phyloP scores from a whole-genome alignment of 345 rosid genomes.

The Kandelia obovata region DNA sequence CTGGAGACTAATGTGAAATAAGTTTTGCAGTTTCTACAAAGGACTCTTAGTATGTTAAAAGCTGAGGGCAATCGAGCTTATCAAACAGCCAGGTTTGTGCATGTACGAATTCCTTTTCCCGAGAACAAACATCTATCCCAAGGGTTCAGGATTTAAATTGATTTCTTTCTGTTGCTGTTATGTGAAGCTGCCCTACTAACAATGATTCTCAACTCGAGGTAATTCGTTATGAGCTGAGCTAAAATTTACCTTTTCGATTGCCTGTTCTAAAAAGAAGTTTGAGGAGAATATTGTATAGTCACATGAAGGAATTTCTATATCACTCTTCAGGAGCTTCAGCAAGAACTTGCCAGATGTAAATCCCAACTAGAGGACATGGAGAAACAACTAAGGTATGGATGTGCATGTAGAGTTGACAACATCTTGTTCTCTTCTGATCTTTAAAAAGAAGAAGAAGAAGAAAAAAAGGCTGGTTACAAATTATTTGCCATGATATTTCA shows the following conservation, averaged over 20 bases:
- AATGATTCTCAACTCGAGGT: slow-evolving; percentile 31
- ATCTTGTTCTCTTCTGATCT: neutral
- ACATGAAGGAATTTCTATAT: neutral
- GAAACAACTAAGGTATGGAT: slow-evolving; percentile 34
- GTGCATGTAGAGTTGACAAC: neutral
- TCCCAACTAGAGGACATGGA: slow-evolving; percentile 26
- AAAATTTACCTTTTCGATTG: too few species aligned
- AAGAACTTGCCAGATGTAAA: slow-evolving; percentile 24
- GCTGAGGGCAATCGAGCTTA: slow-evolving; percentile 21
- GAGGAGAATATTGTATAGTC: too few species aligned
- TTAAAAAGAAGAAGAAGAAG: too few species aligned
- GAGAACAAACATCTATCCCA: too few species aligned
- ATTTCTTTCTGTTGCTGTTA: neutral
- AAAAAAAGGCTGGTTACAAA: neutral
- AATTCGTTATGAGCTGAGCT: neutral
- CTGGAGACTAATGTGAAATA: neutral
- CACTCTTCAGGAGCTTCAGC: slow-evolving; percentile 29
- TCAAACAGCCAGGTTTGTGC: slow-evolving; percentile 24
- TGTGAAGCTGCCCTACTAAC: slow-evolving; percentile 11
- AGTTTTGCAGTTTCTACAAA: slow-evolving; percentile 28
- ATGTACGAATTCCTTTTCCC: neutral
- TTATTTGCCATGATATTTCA: neutral
- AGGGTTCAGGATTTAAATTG: too few species aligned
- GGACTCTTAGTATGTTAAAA: slow-evolving; percentile 29
- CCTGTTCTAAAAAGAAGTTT: too few species aligned